Percentiles rank a stretch among this genome's conserved stretches.
phyloP scores from a whole-genome alignment of 257 asterid species.

The Fraxinus cuspidata region DNA sequence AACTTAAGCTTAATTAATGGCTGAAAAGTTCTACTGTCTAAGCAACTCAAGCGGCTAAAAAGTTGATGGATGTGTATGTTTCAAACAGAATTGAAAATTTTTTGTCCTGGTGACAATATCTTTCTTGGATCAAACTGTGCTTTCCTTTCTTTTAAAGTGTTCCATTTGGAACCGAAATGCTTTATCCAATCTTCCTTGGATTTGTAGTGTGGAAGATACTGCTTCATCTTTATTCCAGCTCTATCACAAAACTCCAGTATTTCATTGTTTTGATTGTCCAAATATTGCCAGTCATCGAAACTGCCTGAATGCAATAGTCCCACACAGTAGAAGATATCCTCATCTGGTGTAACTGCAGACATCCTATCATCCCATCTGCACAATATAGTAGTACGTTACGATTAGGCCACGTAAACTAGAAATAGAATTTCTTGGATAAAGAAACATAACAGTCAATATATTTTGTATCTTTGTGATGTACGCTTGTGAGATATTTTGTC shows the following conservation, averaged over 20 bases:
- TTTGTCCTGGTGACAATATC: slow-evolving; percentile 43
- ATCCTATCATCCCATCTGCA: slow-evolving; percentile 19
- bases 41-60: too few species aligned
- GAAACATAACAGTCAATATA: too few species aligned
- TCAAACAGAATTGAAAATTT: slow-evolving; percentile 29
- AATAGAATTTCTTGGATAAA: too few species aligned
- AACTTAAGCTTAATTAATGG: too few species aligned
- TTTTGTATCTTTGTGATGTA: too few species aligned
- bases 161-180: slow-evolving; percentile 46
- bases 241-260: slow-evolving; percentile 33
- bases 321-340: slow-evolving; percentile 40
- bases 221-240: slow-evolving; percentile 34
- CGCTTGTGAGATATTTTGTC: too few species aligned
- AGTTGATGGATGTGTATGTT: too few species aligned
- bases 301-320: slow-evolving; percentile 35
- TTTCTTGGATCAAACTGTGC: slow-evolving; percentile 42
- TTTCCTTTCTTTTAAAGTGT: slow-evolving; percentile 30
- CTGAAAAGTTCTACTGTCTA: too few species aligned
- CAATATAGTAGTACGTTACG: not conserved
- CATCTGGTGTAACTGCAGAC: slow-evolving; percentile 36
- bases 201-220: slow-evolving; percentile 41
- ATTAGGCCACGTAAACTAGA: not conserved
- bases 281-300: slow-evolving; percentile 17
- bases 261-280: slow-evolving; percentile 35
- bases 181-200: slow-evolving; percentile 34